Evolutionary conservation across 495 filamentous ascomycete species (phyloP), one percentile per base, ranked within the genome.

Genomic region (Aspergillus saccharolyticus): DNA sequence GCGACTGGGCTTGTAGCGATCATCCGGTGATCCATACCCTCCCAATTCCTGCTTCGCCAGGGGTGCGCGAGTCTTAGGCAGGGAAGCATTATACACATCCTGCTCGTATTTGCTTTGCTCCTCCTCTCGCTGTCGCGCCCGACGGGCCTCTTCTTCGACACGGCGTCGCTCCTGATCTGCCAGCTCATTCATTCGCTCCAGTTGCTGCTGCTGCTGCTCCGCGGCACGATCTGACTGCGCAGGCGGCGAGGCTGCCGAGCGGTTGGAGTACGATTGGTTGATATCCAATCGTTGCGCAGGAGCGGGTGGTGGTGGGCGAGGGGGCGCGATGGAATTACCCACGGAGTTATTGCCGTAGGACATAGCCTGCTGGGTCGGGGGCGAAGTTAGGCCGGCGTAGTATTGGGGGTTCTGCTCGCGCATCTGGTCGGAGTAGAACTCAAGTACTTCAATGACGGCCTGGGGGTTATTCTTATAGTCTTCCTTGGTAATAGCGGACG

Each of bases 381-480:
- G 76, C 71, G 89, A 84, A 3, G 81, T 83, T 49, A 90, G 69
- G 47, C 83, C 85, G n/a, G 84, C 77, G 60, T 89, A 96, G 56
- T 83, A 80, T 57, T 87, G 81, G 3, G 88, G 88, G 64, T 97
- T 85, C 59, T 96, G 86, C 55, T 87, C 83, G 42, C 90, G 83
- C 78, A 92, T 92, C 52, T 89, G 89, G 70, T 97, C 93, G 0
- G 92, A 91, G 78, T 97, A 98, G 74, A 98, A 98, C 67, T 96
- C 89, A 25, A 98, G 79, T 33, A 96, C 95, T 69, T 98, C 94
- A 53, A 97, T 91, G 18, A 98, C 94, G 19, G 93, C 95, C 71
- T 97, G 89, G n/a, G 94, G 94, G 63, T 97, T 96, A 66, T 92
- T 90, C 74, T 93, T 87, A 73, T 96, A 96, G 70, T 98, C 94